Base-by-base conservation (phyloP, 768 basidiomycete species). In the Psilocybe subaeruginosa region DNA sequence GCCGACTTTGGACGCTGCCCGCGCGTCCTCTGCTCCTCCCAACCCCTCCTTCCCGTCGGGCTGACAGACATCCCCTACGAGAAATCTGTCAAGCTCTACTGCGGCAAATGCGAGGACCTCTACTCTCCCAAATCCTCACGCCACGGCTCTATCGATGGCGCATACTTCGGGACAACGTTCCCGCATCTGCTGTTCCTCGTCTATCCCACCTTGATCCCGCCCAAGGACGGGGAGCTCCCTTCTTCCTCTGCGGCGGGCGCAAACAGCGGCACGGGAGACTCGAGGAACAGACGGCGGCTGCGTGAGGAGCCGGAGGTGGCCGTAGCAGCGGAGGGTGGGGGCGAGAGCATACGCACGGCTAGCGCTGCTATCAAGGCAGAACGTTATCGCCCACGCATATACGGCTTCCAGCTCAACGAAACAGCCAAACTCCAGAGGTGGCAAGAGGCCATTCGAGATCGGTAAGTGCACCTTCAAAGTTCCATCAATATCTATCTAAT, bases 1-100 rank as follows among this genome's bases (percentile, higher is more conserved):
- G 95, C 93, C 57, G 97, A 99, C 74, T 99, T 99, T 69, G 97
- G 97, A 29, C 92, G 97, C 50, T 99, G 97, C 77, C 97, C 97
- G 3, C 93, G 97, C 64, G 97, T 99, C 27, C 85, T 97, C 67
- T 99, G 97, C 80, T 91, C 94, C 72, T 84, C 86, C 4, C 97
- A 99, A 72, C 90, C 95, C 14, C 92, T 99, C 64, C 91, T 99
- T 33, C 97, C 97, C 14, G 93, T 99, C 64, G 97, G 97, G 16
- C 88, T 99, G 30, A 95, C 93, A 62, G 97, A 99, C 75, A 83
- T 95, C n/a, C 92, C 97, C 0, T 99, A 97, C 75, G 93, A 97
- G 73, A 99, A 99, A 78, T 95, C 95, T 31, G 97, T 99, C 73
- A 99, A 99, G 74, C 90, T 99, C 53, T 98, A 95, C 77, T 99